Base-by-base conservation (phyloP, 208 protist species). In the Crithidia bombi region DNA sequence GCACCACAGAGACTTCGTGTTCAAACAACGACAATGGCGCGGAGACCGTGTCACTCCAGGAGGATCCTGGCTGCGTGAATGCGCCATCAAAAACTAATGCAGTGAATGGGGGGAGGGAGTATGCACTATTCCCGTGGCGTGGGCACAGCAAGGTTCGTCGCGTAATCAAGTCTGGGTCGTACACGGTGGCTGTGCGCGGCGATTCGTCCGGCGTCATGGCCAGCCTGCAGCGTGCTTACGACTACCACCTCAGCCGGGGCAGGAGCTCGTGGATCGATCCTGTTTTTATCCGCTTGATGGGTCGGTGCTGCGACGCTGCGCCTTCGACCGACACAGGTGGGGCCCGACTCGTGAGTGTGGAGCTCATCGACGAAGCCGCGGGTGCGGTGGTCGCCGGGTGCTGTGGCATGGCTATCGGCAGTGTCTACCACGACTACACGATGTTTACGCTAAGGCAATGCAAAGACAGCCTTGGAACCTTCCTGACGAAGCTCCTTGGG, bases 371-470 rank as follows among this genome's bases (percentile, higher is more conserved):
- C 41, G 62, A 72, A 28, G 35, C 51, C 0, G 78, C 47, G 5
- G 68, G 65, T 2, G 66, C 72, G 12, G 78, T 90, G 6, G 11
- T 88, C 32, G 86, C 86, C 10, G 89, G 86, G 14, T 92, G 85
- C 54, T 84, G 83, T 28, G 83, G 89, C 30, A 88, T 86, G 30
- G 43, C 79, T 6, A 36, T 90, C 28, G 89, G 89, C 19, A 32
- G 78, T 17, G 79, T 86, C 32, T 92, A 85, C 62, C 84, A 92
- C 62, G 89, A 92, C 77, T 89, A 82, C 69, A 91, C 86, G 32
- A 95, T 95, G 86, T 95, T 81, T 75, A 92, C 89, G 9, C 17
- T 75, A 35, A 33, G 51, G 9, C 78, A 59, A 21, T 38, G 33
- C 28, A 26, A 50, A 9, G 73, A 78, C 14, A 54, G 81, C 19